Conservation (phyloP, 2,329 filamentous ascomycete genomes). For the Aureobasidium sp. region DNA sequence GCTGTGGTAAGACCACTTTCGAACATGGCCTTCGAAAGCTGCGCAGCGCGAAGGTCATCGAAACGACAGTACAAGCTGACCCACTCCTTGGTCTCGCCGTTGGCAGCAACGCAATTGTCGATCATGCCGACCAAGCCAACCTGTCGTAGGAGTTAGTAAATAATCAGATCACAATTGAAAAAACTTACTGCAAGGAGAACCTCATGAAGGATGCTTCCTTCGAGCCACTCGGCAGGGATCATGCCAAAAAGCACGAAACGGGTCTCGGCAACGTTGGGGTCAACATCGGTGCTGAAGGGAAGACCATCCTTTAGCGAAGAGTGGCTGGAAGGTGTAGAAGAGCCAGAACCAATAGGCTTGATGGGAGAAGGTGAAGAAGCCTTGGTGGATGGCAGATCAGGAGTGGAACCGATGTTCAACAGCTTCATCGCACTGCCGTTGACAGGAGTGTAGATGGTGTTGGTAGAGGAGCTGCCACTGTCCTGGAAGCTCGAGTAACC, state of each 20-base stretch:
- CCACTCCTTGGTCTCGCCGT: background rate
- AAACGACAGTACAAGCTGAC: slow-evolving; percentile 27
- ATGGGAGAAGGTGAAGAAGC: background rate
- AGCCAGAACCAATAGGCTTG: slow-evolving; percentile 2
- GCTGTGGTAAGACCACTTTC: slow-evolving; percentile 15
- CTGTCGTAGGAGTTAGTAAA: background rate
- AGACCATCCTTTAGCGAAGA: background rate
- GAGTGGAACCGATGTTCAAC: background rate
- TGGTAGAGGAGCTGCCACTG: background rate
- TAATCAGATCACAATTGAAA: background rate
- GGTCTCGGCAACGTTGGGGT: background rate
- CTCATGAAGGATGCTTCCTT: background rate
- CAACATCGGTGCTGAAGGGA: slow-evolving; percentile 8
- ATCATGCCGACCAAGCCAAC: background rate
- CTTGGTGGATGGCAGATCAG: background rate
- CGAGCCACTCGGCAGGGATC: slow-evolving; percentile 4
- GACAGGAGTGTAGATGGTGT: background rate
- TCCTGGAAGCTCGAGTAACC: background rate
- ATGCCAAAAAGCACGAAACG: background rate
- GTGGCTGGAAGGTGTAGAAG: background rate
- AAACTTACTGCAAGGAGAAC: background rate
- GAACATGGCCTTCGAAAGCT: slow-evolving; percentile 17
- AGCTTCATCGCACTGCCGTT: background rate
- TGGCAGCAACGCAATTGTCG: background rate
- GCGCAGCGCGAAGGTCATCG: slow-evolving; percentile 33